Evolutionary conservation across 768 basidiomycete species (phyloP), one percentile per base, ranked within the genome.

Genomic region (Auriscalpium microsporum): DNA sequence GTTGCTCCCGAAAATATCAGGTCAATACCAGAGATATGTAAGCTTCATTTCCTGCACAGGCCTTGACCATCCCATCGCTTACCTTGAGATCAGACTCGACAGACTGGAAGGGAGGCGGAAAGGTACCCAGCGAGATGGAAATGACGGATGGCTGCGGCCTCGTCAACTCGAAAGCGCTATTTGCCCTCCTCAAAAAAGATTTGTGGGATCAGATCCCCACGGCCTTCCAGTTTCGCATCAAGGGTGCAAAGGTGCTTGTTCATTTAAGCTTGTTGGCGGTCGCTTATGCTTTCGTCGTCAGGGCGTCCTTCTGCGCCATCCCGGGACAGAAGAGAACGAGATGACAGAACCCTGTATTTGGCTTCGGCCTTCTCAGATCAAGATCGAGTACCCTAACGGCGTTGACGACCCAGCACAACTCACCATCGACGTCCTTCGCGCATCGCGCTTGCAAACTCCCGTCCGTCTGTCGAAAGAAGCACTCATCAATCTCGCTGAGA

Each of bases 81-180:
- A 28, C 28, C 21, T 50, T 10, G 47, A 11, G 38, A 6, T 33
- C 38, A 73, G 69, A 68, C 11, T 66, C 69, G 8, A 48, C 56
- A 14, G 54, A 55, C 6, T 67, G 61, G 42, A 40, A 51, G 16
- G 55, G 63, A 33, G 11, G 42, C 13, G 55, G 58, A 1, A 68
- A 72, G 49, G 59, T 53, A 1, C 62, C 67, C 0, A 63, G 59
- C 23, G 66, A 68, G 45, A 64, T 65, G 62, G 62, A 58, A 8
- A 79, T 87, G 72, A 89, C 87, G 0, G 88, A 90, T 63, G 88
- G 88, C 0, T 87, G 86, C 67, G 87, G 88, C 0, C 72, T 80
- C 28, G 82, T 87, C 2, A 90, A 86, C 61, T 75, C 73, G 10
- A 72, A 78, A 0, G 81, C 76, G 0, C 67, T 85, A 23, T 48